phyloP scores from a whole-genome alignment of 2,329 filamentous ascomycete species.

The Cyphellophora attinorum region DNA sequence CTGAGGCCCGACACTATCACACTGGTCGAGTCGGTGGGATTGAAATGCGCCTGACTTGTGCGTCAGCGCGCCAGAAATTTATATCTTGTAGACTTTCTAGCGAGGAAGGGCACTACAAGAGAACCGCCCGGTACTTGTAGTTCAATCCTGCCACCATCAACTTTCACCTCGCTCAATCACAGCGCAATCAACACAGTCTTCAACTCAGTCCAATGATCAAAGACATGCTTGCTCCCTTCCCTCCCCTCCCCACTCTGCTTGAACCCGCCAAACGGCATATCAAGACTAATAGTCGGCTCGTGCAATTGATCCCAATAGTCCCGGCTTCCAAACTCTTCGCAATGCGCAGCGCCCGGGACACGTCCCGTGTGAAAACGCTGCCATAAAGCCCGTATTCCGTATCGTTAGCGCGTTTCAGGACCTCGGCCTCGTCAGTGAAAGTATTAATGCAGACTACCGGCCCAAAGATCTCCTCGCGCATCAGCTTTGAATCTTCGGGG shows the following conservation, averaged over 20 bases:
- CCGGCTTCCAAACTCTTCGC: constrained; percentile 48
- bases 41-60: no score
- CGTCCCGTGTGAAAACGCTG: constrained; percentile 49
- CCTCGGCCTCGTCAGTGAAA: constrained; percentile 55
- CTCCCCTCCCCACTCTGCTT: constrained; percentile 23
- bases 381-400: constrained; percentile 45
- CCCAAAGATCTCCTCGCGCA: constrained; percentile 52
- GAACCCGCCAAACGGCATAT: constrained; percentile 27
- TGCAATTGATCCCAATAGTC: constrained; percentile 51
- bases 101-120: no score
- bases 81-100: no score
- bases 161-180: background rate
- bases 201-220: constrained; percentile 52
- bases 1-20: no score
- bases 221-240: constrained; percentile 27
- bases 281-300: constrained; percentile 19
- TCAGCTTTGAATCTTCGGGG: constrained; percentile 45
- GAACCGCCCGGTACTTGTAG: no score
- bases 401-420: constrained; percentile 46
- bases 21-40: no score
- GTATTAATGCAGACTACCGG: constrained; percentile 55
- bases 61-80: no score
- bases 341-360: constrained; percentile 41
- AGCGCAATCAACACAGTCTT: constrained; percentile 34
- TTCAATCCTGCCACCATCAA: background rate